Base-by-base conservation (phyloP, 2,329 filamentous ascomycete genomes). In the Dactylonectria estremocensis region DNA sequence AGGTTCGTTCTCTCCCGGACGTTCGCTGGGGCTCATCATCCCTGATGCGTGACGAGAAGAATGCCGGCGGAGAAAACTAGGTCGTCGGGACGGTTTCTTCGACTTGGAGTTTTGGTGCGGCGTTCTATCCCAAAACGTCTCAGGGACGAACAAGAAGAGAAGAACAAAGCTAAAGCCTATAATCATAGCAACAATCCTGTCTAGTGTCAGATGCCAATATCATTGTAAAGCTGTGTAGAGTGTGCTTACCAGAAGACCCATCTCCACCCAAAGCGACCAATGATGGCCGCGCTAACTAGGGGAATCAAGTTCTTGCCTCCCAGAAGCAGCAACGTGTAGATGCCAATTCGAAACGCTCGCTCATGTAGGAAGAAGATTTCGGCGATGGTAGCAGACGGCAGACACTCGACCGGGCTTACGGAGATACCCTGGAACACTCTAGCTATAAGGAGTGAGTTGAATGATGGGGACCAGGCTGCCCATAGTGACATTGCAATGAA, bases 311-410 rank as follows among this genome's bases (percentile, higher is more conserved):
- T 98, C 85, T 98, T 98, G 56, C 95, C 95, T 14, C 95, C 93
- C 0, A 98, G 87, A 13, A 98, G 86, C 6, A 98, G 84, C 20
- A 98, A 82, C 0, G 95, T 98, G 78, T 98, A 98, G 24, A 98
- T 95, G 10, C 96, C 96, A 50, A 98, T 90, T 5, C 95, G 92
- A 78, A 95, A 98, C 0, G 95, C 95, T 68, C 95, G 88, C 82
- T 98, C 95, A 76, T 98, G 95, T 20, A 98, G 85, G 77, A 97
- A 98, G 84, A 95, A 98, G 67, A 98, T 98, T 80, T 98, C 95
- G 3, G 95, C 95, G 75, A 98, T 95, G 0, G 95, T 97, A 16
- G 95, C 95, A 5, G 94, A 97, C 0, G 95, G 95, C 33, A 98
- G 86, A 76, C 95, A 97, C 80, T 98, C 95, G 9, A 97, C 94